These are phyloP conservation scores for Pisolithus tinctorius DNA, from an alignment of 768 basidiomycete genomes.

Conservation along the genomic window DNA sequence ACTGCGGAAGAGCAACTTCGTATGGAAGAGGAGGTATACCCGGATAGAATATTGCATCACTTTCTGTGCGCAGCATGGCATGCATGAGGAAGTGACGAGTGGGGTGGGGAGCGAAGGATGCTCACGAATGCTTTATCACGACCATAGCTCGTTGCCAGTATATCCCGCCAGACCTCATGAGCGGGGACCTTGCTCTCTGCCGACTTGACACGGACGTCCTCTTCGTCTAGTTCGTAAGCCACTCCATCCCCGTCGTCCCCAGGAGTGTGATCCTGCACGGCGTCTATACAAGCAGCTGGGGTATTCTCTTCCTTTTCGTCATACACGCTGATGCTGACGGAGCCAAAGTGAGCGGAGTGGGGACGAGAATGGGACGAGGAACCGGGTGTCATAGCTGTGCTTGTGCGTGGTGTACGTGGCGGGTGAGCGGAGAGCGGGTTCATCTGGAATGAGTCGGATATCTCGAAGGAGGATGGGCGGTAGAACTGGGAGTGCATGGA, in stretches of 20 bases:
- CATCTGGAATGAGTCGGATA: conserved; percentile 64
- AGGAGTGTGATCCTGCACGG: conserved; percentile 10
- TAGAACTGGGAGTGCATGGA: conserved; percentile 46
- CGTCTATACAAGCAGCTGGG: conserved; percentile 8
- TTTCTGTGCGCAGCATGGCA: conserved; percentile 47
- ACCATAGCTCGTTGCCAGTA: conserved; percentile 70
- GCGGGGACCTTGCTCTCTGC: conserved; percentile 42
- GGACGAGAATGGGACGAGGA: neutral
- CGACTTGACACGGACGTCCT: conserved; percentile 37
- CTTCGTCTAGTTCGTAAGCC: conserved; percentile 43
- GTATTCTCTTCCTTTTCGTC: conserved; percentile 37
- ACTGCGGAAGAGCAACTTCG: conserved; percentile 43
- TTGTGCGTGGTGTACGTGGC: conserved; percentile 59
- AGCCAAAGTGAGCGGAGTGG: conserved; percentile 17
- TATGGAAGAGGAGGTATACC: conserved; percentile 67
- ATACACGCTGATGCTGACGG: conserved; percentile 25
- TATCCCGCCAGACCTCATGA: conserved; percentile 77
- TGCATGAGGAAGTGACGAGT: neutral
- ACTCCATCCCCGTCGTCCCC: conserved; percentile 22
- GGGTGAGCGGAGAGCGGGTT: conserved; percentile 77
- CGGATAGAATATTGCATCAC: conserved; percentile 78
- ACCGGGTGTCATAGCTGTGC: conserved; percentile 11
- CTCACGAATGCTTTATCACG: conserved; percentile 83
- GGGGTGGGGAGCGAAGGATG: conserved; percentile 8
- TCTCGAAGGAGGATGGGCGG: conserved; percentile 48